Conservation (phyloP, 257 asterid species). For the Nicotiana paniculata region DNA sequence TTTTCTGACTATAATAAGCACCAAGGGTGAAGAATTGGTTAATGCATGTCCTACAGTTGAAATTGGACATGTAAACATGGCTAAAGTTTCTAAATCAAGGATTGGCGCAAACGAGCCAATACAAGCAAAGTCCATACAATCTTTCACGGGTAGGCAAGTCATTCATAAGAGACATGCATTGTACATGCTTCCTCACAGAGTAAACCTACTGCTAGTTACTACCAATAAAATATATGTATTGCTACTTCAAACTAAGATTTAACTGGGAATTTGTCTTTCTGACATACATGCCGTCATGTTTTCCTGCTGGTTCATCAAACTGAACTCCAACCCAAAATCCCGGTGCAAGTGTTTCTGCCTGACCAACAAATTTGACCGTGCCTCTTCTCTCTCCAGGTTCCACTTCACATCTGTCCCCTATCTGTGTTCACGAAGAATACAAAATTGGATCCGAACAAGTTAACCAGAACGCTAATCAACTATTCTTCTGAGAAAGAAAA, state of each 20-base stretch:
- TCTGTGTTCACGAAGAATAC: conserved; percentile 29
- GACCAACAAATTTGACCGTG: conserved; percentile 70
- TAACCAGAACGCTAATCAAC: background rate
- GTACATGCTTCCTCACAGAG: conserved; percentile 1
- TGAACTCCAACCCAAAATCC: conserved; percentile 95
- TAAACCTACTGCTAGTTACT: background rate
- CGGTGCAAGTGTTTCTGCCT: conserved; percentile 76
- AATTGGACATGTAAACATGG: background rate
- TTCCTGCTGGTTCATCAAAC: conserved; percentile 90
- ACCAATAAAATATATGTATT: background rate
- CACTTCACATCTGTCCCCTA: conserved; percentile 90
- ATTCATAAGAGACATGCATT: background rate
- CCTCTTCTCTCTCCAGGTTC: conserved; percentile 94
- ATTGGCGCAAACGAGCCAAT: background rate
- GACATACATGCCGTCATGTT: conserved; percentile 87
- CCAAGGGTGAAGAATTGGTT: background rate
- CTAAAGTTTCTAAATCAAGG: background rate
- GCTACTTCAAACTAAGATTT: background rate
- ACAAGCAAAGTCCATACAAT: background rate
- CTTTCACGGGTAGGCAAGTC: background rate
- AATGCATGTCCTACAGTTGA: background rate
- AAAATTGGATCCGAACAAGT: background rate
- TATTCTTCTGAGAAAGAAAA: background rate
- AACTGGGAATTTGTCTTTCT: conserved; percentile 7
- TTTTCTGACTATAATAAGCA: background rate